Evolutionary conservation across 1,284 basidiomycete species (phyloP).

Genomic region (Cutaneotrichosporon sp.): DNA sequence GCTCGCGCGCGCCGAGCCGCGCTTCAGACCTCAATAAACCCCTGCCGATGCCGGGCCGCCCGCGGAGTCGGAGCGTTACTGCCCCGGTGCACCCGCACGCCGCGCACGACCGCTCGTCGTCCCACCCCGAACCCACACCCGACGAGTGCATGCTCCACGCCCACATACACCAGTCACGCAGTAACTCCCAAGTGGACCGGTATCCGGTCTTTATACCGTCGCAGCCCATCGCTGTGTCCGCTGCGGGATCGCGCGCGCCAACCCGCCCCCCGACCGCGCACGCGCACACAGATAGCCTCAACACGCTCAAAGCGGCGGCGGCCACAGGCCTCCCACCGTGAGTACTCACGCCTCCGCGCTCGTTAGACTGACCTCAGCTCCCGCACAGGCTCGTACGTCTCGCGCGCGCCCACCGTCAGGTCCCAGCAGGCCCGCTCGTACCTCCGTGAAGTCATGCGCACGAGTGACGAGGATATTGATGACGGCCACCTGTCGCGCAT

Average conservation of each 20-base stretch:
- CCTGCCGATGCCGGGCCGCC: slow-evolving; percentile 14
- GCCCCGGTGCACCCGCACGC: background rate
- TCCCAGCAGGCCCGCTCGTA: background rate
- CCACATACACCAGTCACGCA: background rate
- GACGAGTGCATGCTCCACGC: background rate
- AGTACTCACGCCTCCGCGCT: no score
- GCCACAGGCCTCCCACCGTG: no score
- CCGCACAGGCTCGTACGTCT: background rate
- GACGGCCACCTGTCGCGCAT: background rate
- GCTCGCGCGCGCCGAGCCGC: no score
- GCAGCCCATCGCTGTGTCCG: background rate
- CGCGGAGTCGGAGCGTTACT: background rate
- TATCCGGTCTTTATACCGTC: slow-evolving; percentile 26
- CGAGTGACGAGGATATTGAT: background rate
- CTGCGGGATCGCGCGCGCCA: no score
- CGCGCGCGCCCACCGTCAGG: background rate
- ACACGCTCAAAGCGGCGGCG: no score
- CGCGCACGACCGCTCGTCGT: background rate
- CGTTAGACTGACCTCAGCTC: no score
- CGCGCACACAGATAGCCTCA: no score
- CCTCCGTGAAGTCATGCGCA: background rate
- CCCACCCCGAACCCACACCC: no score
- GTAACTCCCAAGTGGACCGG: slow-evolving; percentile 22
- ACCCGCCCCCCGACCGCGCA: no score
- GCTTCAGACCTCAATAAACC: slow-evolving; percentile 20